Base-by-base conservation (phyloP, 257 asterid species). In the Nicotiana undulata region DNA sequence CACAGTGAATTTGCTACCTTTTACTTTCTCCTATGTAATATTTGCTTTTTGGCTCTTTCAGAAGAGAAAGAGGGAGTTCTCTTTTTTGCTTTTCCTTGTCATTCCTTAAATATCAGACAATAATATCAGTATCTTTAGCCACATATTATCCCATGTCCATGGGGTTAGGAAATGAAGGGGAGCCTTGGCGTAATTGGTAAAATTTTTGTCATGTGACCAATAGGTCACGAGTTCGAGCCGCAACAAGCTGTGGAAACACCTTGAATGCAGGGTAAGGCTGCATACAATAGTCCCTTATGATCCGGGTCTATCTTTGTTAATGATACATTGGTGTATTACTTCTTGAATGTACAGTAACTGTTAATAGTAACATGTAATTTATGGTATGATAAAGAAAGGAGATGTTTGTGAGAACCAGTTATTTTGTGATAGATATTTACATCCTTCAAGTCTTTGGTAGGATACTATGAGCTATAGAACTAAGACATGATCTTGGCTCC, bases 401-500 rank as follows among this genome's bases (percentile, higher is more conserved):
- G 58, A 70, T 11, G 24, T 12, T 12, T 70, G 4, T 70, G 58
- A 49, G 0, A 70, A 44, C 58, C 31, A 44, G 7, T 12, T 70
- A 13, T 70, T 70, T 37, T n/a, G 31, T 68, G 56, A 40, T 20
- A 5, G 11, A 68, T 9, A 66, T 52, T 55, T 55, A 55, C 61
- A 55, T 55, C 22, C 8, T 17, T 55, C 22, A 20, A 40, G 77
- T 70, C 37, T 17, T 68, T 68, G 76, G 24, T 22, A 22, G 59
- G 22, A 72, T 34, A 72, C 37, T 46, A 70, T 68, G 34, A 44
- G 4, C 77, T 44, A 44, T 44, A 5, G 3, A 72, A 46, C 60
- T 72, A 72, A 46, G 60, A 24, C 78, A 46, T 46, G 78, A 46
- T 58, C 29, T 77, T 77, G 31, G 72, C 67, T 37, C 82, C 84